Evolutionary conservation across 306 rosid genomes (phyloP).

Genomic region (Calophaca sinica): DNA sequence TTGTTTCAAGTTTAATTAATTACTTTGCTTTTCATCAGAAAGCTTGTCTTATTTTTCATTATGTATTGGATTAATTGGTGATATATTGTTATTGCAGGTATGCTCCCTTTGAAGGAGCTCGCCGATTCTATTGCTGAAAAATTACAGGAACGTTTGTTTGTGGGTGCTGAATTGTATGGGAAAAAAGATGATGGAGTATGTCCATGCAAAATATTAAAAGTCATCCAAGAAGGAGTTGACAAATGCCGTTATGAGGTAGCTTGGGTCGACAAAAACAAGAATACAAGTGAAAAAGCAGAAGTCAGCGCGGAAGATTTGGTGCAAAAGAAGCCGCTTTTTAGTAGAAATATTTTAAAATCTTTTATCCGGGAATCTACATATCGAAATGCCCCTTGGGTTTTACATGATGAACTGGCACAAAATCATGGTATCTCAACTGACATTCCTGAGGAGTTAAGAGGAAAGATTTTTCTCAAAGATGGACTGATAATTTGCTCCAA

Average conservation of each 20-base stretch:
- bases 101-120: conserved; percentile 87
- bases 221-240: conserved; percentile 55
- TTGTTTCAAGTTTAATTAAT: conserved; percentile 20
- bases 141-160: conserved; percentile 65
- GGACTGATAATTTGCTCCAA: conserved; percentile 76
- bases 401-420: conserved; percentile 77
- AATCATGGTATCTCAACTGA: conserved; percentile 77
- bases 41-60: conserved; percentile 25
- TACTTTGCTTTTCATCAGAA: conserved; percentile 17
- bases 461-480: conserved; percentile 64
- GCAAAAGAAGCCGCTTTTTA: conserved; percentile 81
- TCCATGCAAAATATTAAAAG: conserved; percentile 77
- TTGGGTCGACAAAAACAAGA: conserved; percentile 82
- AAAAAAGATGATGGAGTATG: conserved; percentile 63
- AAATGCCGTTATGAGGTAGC: conserved; percentile 68
- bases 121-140: conserved; percentile 74
- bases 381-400: conserved; percentile 92
- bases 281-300: conserved; percentile 55
- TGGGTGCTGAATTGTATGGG: conserved; percentile 80
- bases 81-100: conserved; percentile 61
- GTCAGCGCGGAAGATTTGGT: conserved; percentile 62
- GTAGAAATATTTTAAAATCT: conserved; percentile 77
- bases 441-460: conserved; percentile 72
- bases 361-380: conserved; percentile 94
- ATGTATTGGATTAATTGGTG: conserved; percentile 23